phyloP scores from a whole-genome alignment of 2,329 filamentous ascomycete genomes.

The Colletotrichum sidae region DNA sequence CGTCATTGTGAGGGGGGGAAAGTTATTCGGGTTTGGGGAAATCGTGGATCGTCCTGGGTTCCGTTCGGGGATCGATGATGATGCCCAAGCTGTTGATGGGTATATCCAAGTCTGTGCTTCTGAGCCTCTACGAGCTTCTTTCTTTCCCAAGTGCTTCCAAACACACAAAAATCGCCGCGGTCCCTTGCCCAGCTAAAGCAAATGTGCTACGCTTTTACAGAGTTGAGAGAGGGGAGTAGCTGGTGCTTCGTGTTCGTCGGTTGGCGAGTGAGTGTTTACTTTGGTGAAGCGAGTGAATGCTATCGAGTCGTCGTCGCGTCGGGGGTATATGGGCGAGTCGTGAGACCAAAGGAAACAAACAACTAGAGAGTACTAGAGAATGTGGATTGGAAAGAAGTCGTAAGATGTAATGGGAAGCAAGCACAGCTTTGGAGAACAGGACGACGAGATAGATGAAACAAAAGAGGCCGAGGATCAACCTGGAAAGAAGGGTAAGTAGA shows the following conservation, averaged over 20 bases:
- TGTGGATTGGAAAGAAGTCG: conserved; percentile 17
- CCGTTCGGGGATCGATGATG: conserved; percentile 21
- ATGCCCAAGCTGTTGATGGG: conserved; percentile 21
- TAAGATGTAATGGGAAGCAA: conserved; percentile 33
- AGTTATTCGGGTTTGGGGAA: not conserved
- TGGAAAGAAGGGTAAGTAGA: conserved; percentile 59
- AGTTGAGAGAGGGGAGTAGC: conserved; percentile 22
- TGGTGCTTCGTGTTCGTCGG: conserved; percentile 26
- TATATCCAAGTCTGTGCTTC: conserved; percentile 37
- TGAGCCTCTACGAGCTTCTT: conserved; percentile 37
- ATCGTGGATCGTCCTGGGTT: conserved; percentile 29
- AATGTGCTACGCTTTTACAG: conserved; percentile 27
- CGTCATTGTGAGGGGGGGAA: conserved; percentile 45
- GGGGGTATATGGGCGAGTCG: conserved; percentile 35
- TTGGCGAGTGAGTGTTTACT: conserved; percentile 12
- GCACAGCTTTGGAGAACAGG: conserved; percentile 35
- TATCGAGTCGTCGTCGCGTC: conserved; percentile 36
- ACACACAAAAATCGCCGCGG: conserved; percentile 12
- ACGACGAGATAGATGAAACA: conserved; percentile 41
- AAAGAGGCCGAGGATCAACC: conserved; percentile 70
- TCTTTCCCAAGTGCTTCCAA: conserved; percentile 31
- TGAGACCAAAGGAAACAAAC: conserved; percentile 36
- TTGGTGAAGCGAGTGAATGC: conserved; percentile 22
- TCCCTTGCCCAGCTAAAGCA: conserved; percentile 25
- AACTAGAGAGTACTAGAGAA: conserved; percentile 24